Conservation (phyloP, 768 basidiomycete genomes). For the Hydnomerulius pinastri region DNA sequence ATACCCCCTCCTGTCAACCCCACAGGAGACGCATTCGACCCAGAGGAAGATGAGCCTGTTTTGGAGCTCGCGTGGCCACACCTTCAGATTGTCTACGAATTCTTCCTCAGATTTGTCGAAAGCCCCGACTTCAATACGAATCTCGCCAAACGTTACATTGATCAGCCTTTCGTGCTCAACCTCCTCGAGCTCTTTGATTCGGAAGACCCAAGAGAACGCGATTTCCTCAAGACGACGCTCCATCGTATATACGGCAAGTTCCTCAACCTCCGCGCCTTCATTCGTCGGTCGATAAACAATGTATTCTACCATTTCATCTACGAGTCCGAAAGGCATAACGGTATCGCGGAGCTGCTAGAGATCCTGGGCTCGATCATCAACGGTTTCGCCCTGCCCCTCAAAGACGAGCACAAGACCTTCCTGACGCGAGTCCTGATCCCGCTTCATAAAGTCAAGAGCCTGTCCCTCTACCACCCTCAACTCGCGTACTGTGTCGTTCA, state of each 20-base stretch:
- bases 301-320: constrained; percentile 99
- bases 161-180: constrained; percentile 93
- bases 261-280: constrained; percentile 97
- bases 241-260: constrained; percentile 99
- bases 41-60: constrained; percentile 99
- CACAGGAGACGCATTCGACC: constrained; percentile 97
- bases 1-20: constrained; percentile 99
- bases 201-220: constrained; percentile 97
- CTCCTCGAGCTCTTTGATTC: constrained; percentile 98
- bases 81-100: constrained; percentile 98
- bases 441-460: constrained; percentile 95
- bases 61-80: constrained; percentile 99
- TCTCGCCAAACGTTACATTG: constrained; percentile 95
- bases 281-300: constrained; percentile 98
- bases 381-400: constrained; percentile 95
- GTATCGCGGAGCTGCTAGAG: constrained; percentile 96
- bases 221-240: constrained; percentile 98
- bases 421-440: constrained; percentile 92
- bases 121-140: constrained; percentile 98
- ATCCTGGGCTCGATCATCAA: constrained; percentile 99
- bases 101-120: constrained; percentile 98
- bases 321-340: constrained; percentile 98
- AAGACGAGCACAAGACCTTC: constrained; percentile 99
- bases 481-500: constrained; percentile 99
- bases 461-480: constrained; percentile 99